These are phyloP conservation scores for Ramalina intermedia DNA, from an alignment of 495 filamentous ascomycete species.

Conservation along the genomic window DNA sequence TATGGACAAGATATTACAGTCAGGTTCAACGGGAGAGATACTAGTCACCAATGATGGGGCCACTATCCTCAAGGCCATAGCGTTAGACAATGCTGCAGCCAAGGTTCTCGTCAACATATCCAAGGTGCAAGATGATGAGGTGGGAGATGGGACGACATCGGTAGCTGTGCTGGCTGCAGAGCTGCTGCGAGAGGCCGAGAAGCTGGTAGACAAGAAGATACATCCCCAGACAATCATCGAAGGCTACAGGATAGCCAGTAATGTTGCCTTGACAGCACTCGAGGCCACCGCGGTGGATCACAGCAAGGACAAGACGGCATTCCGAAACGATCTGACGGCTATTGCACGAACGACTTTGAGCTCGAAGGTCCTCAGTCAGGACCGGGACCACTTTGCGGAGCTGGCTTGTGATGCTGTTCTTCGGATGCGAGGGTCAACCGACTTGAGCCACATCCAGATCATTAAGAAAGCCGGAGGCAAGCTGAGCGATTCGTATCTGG, in stretches of 20 bases:
- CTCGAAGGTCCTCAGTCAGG: constrained; percentile 92
- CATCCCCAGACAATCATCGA: constrained; percentile 99
- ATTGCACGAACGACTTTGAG: constrained; percentile 95
- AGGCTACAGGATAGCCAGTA: constrained; percentile 91
- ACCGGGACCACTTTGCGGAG: constrained; percentile 79
- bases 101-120: constrained; percentile 98
- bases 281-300: constrained; percentile 78
- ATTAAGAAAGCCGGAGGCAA: constrained; percentile 99
- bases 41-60: constrained; percentile 98
- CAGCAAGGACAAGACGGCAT: constrained; percentile 63
- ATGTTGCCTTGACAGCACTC: constrained; percentile 70
- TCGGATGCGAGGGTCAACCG: constrained; percentile 77
- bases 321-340: constrained; percentile 75
- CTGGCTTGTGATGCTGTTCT: constrained; percentile 89
- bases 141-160: constrained; percentile 86
- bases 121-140: constrained; percentile 97
- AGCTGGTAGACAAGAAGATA: constrained; percentile 92
- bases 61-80: constrained; percentile 95
- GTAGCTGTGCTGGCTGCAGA: constrained; percentile 92
- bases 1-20: constrained; percentile 99
- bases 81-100: constrained; percentile 95
- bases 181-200: constrained; percentile 89
- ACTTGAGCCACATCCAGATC: constrained; percentile 95
- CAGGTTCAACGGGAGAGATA: constrained; percentile 90
- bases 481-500: constrained; percentile 89